These are phyloP conservation scores for Vigna reflexopilosa DNA, from an alignment of 306 rosid species.

Conservation along the genomic window DNA sequence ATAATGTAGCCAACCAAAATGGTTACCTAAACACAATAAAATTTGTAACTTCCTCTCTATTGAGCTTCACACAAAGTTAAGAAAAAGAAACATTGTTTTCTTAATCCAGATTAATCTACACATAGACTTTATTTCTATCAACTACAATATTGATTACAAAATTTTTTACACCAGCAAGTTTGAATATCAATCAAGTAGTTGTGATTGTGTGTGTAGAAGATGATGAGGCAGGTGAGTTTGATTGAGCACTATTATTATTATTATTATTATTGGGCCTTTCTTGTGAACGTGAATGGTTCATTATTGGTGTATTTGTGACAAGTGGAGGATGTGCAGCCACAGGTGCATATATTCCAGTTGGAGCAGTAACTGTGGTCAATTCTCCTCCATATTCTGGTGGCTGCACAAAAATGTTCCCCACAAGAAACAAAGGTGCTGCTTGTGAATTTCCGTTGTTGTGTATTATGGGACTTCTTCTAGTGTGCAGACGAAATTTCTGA, in stretches of 20 bases:
- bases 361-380: conserved; percentile 44
- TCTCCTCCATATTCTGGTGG: conserved; percentile 74
- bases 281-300: conserved; percentile 55
- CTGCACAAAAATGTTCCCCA: conserved; percentile 86
- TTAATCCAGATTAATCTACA: background rate
- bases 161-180: background rate
- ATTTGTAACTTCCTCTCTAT: background rate
- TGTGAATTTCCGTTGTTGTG: conserved; percentile 58
- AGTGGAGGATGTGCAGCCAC: conserved; percentile 59
- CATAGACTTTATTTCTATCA: background rate
- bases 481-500: conserved; percentile 89
- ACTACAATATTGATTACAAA: background rate
- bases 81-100: background rate
- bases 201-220: conserved; percentile 73
- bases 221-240: conserved; percentile 78
- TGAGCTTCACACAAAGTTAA: background rate
- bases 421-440: conserved; percentile 69
- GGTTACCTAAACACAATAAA: background rate
- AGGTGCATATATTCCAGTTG: conserved; percentile 67
- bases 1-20: background rate
- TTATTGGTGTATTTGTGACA: conserved; percentile 39
- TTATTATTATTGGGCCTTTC: conserved; percentile 53
- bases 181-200: conserved; percentile 27
- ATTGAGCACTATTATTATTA: conserved; percentile 60
- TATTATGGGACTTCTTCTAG: conserved; percentile 62